Percentiles rank a stretch among this genome's conserved stretches.
Conservation (phyloP, 2,329 filamentous ascomycete genomes). For the Colletotrichum cordylinicola region DNA sequence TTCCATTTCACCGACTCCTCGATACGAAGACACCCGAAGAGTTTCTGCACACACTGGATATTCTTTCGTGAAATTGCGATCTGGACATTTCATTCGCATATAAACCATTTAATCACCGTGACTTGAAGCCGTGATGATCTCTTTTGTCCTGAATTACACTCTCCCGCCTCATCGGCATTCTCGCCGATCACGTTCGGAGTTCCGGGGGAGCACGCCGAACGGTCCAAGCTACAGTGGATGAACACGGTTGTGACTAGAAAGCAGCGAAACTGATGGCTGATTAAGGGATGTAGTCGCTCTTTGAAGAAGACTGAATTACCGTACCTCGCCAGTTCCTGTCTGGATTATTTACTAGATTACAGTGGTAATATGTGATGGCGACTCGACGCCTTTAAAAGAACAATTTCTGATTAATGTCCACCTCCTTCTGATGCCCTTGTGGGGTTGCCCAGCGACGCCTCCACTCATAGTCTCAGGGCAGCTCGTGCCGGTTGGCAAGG, state of each 20-base stretch:
- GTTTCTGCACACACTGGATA: neutral
- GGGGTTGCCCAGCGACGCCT: neutral
- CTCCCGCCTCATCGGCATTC: neutral
- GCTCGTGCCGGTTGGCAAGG: neutral
- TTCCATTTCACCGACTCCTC: neutral
- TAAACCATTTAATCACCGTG: too few relatives aligned
- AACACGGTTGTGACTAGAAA: neutral
- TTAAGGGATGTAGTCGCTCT: neutral
- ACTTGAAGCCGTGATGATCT: neutral
- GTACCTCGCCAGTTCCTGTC: neutral
- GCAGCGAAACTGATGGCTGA: accelerated
- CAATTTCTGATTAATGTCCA: neutral
- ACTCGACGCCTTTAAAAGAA: neutral
- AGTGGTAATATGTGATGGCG: neutral
- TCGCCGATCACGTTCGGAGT: neutral
- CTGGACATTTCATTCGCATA: too few relatives aligned
- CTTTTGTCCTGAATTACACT: neutral
- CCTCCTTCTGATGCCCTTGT: neutral
- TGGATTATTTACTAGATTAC: neutral
- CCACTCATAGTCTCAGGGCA: neutral
- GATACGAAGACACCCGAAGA: neutral
- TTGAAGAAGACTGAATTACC: neutral
- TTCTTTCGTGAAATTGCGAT: neutral
- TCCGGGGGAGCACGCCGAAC: neutral
- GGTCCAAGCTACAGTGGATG: neutral